Evolutionary conservation across 352 stramenopile species (phyloP).

Genomic region (Globisporangium paroecandrum): DNA sequence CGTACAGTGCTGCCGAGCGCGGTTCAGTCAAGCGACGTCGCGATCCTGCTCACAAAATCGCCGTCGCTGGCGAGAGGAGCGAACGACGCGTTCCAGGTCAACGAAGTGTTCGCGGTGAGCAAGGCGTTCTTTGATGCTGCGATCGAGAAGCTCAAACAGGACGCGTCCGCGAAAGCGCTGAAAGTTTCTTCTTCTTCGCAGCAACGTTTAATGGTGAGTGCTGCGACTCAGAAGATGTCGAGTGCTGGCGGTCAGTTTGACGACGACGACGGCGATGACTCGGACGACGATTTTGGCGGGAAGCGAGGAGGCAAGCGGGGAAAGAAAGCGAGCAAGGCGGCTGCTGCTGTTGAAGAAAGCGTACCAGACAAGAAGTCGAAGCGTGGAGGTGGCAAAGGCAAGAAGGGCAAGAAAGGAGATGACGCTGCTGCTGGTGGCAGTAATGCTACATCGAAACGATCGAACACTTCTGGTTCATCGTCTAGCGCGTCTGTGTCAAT

Average conservation of each 20-base stretch:
- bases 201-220: slow-evolving; percentile 12
- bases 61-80: slow-evolving; percentile 26
- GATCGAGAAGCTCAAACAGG: slow-evolving; percentile 45
- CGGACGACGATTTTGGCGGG: slow-evolving; percentile 32
- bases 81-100: slow-evolving; percentile 45
- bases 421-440: slow-evolving; percentile 10
- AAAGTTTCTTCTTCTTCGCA: slow-evolving; percentile 35
- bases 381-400: slow-evolving; percentile 41
- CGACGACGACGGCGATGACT: slow-evolving; percentile 33
- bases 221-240: slow-evolving; percentile 15
- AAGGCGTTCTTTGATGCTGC: slow-evolving; percentile 46
- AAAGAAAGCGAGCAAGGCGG: slow-evolving; percentile 28
- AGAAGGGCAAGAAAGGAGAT: slow-evolving; percentile 36
- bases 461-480: neutral
- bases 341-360: slow-evolving; percentile 15
- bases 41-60: slow-evolving; percentile 48
- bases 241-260: slow-evolving; percentile 12
- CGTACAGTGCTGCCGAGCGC: slow-evolving; percentile 58
- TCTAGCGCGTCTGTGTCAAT: slow-evolving; percentile 31
- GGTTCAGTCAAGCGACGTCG: slow-evolving; percentile 39
- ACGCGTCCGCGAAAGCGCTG: slow-evolving; percentile 42
- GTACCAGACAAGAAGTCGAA: slow-evolving; percentile 41
- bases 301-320: slow-evolving; percentile 37
- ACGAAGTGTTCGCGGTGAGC: slow-evolving; percentile 60
- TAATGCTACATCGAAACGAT: slow-evolving; percentile 4